Conservation (phyloP, 2,329 filamentous ascomycete genomes). For the Dactylonectria macrodidyma region DNA sequence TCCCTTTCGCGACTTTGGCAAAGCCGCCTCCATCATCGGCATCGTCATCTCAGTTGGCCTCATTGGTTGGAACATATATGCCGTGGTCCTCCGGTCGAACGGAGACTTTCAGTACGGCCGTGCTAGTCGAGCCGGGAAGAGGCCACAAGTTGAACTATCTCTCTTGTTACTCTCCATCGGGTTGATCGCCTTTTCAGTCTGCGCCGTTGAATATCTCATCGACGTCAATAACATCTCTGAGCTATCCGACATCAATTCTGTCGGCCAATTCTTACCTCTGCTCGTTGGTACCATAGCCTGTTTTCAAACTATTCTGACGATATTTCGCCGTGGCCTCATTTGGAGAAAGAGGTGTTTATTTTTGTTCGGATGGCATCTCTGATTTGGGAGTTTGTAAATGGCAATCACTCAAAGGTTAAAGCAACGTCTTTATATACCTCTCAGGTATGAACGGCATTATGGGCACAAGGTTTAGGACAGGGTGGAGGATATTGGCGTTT, state of each 20-base stretch:
- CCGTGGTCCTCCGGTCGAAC: neutral
- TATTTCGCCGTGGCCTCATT: neutral
- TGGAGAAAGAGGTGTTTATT: constrained; percentile 7
- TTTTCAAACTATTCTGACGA: neutral
- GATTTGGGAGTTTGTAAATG: neutral
- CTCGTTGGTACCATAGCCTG: constrained; percentile 4
- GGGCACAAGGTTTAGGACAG: too few species aligned
- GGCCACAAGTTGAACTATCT: neutral
- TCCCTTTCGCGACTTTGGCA: neutral
- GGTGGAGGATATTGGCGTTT: too few species aligned
- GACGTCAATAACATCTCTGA: constrained; percentile 5
- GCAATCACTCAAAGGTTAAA: neutral
- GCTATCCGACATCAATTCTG: constrained; percentile 1
- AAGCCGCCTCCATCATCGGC: neutral
- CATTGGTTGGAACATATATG: neutral
- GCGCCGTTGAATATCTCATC: neutral
- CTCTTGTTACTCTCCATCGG: constrained; percentile 1
- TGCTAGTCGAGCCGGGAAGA: neutral
- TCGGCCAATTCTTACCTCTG: constrained; percentile 3
- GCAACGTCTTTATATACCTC: neutral
- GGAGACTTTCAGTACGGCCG: neutral
- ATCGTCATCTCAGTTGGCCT: neutral
- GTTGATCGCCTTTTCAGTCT: constrained; percentile 3
- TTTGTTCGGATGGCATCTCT: neutral
- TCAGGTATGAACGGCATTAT: neutral